Base-by-base conservation (phyloP, 768 basidiomycete species). In the Tylopilus vinaceipallidus region DNA sequence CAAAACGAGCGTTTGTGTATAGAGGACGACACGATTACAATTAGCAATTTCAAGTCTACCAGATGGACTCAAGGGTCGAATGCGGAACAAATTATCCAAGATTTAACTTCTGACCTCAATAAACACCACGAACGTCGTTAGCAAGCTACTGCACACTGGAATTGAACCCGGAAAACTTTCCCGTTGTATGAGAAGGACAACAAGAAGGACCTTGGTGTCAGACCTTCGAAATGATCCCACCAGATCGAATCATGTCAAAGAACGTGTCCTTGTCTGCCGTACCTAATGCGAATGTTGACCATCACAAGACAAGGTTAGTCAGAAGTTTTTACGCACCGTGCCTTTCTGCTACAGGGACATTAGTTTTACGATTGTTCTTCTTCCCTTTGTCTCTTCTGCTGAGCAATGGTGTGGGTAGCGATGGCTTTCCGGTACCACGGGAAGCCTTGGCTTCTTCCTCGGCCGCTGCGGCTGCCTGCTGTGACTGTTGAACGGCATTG, bases 401-500 rank as follows among this genome's bases (percentile, higher is more conserved):
- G 11, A 83, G 70, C 10, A 72, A 64, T 12, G 88, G 88, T 6
- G 88, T 83, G 32, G 86, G 78, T 42, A 91, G 64, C 0, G 82
- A 79, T 27, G 88, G 81, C 59, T 87, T 91, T 22, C 89, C 88
- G 19, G 80, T 76, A 4, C 90, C 89, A 58, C 85, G 76, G 26
- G 75, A 64, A 11, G 76, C 71, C 69, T 87, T 88, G 47, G 75
- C 62, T 49, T 81, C 78, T 60, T 83, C 82, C 20, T 74, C 77
- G 11, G 77, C 76, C 6, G 66, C 74, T 10, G 75, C 64, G 2
- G 79, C 73, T 12, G 75, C 77, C 23, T 76, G 71, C 59, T 93
- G 91, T 17, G 88, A 84, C 55, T 89, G 87, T 54, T 92, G 91
- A 42, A 93, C 88, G 4, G 79, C 82, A 58, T 93, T 93, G 73